Percentiles rank a stretch among this genome's conserved stretches.
Evolutionary conservation across 495 filamentous ascomycete genomes (phyloP).

Genomic region (Talaromyces nanjingensis): DNA sequence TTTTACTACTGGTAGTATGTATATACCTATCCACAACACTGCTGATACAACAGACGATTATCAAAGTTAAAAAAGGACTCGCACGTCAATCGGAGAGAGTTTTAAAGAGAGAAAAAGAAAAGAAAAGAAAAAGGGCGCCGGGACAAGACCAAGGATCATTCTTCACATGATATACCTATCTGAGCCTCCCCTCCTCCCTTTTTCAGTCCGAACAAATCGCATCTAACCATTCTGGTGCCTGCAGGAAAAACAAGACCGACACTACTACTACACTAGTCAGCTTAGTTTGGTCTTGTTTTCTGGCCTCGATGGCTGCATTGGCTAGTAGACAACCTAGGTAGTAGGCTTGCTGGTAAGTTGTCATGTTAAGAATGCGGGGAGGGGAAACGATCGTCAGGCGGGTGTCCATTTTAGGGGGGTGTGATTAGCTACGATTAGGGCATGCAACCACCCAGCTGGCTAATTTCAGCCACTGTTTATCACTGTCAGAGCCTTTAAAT

Average conservation of each 20-base stretch:
- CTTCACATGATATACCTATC: background rate
- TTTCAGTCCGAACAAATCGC: background rate
- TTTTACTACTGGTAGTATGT: background rate
- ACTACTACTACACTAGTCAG: background rate
- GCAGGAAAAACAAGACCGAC: background rate
- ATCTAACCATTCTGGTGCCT: background rate
- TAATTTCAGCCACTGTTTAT: background rate
- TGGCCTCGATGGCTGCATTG: background rate
- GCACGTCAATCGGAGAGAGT: background rate
- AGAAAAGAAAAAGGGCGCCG: background rate
- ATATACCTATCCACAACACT: background rate
- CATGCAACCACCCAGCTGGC: background rate
- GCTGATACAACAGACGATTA: background rate
- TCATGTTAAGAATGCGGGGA: slow-evolving; percentile 1
- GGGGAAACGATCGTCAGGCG: slow-evolving; percentile 1
- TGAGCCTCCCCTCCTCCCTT: background rate
- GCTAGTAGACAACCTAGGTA: background rate
- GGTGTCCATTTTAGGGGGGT: background rate
- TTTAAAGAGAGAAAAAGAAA: background rate
- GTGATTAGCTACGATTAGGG: background rate
- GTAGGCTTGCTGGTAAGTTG: background rate
- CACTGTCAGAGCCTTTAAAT: background rate
- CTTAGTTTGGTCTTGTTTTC: background rate
- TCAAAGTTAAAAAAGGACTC: background rate
- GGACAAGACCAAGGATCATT: background rate